Evolutionary conservation across 495 filamentous ascomycete species (phyloP), one percentile per base, ranked within the genome.

Genomic region (Daldinia concentrica): DNA sequence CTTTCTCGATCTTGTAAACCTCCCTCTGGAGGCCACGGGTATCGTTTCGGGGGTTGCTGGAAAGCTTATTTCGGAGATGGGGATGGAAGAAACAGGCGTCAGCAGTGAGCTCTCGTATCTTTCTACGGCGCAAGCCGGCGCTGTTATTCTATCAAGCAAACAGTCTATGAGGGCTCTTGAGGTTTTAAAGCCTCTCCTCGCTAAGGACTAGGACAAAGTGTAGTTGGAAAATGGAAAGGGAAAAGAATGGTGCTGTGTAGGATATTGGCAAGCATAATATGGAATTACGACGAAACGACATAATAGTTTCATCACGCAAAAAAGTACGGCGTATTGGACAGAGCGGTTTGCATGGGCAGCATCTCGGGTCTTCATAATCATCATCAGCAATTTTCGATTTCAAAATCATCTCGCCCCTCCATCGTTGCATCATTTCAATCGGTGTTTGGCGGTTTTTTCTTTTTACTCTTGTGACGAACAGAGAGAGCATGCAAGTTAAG

Each of bases 11-110:
- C 83, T 99, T 56, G 86, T 86, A 22, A 88, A 90, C 30, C 83
- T 98, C 3, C 93, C 94, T 1, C 84, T 94, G 24, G 94, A 97
- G 78, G 93, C 92, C 4, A 97, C 93, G 1, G 95, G 95, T 36
- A 97, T 98, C 60, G 93, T 98, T 37, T 97, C 93, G 72, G 94
- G 94, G 7, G 92, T 98, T 19, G 94, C 94, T 1, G 91, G 93
- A 14, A 87, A 87, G 67, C 83, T 97, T 43, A 91, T 92, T 1
- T 86, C 79, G 63, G 85, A 86, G 64, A 82, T 86, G 82, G 61
- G 70, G 19, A 85, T 84, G 72, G 60, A 73, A 14, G 82, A 82
- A n/a, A 74, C 65, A 0, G 75, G 80, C 7, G 85, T 84, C 63
- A 85, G 86, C 22, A 86, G 93, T n/a, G 95, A 97, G 79, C 90